phyloP scores from a whole-genome alignment of 352 stramenopile genomes.

The Phytophthora pinifolia region DNA sequence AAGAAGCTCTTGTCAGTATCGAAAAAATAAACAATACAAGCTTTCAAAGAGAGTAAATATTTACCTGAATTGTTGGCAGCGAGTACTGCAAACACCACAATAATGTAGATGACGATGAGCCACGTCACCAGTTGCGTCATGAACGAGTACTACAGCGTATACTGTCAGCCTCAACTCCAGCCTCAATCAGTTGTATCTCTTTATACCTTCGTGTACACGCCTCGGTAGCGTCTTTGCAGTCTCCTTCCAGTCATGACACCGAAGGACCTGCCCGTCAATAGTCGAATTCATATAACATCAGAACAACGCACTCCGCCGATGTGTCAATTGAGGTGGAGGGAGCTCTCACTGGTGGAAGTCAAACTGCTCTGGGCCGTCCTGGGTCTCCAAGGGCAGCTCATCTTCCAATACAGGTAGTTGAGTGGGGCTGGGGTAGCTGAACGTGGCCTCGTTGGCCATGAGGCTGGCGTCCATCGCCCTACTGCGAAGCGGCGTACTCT shows the following conservation, averaged over 20 bases:
- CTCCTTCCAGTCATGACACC: conserved; percentile 57
- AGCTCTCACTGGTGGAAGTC: conserved; percentile 35
- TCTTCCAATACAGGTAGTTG: conserved; percentile 17
- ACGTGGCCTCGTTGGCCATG: conserved; percentile 33
- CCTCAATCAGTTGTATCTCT: no score
- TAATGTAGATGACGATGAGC: conserved; percentile 54
- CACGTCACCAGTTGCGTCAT: conserved; percentile 51
- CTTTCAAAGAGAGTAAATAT: conserved; percentile 6
- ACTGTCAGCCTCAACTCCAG: no score
- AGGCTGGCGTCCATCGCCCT: conserved; percentile 31
- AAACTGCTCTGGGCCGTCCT: conserved; percentile 40
- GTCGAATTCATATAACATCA: conserved; percentile 4
- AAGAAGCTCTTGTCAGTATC: not conserved
- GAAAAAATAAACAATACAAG: conserved; percentile 3
- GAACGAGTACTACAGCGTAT: conserved; percentile 43
- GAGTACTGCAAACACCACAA: conserved; percentile 44
- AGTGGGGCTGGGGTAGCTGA: conserved; percentile 6
- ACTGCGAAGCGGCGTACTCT: conserved; percentile 24
- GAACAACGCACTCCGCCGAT: not conserved
- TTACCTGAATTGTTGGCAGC: conserved; percentile 31
- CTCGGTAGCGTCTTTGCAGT: conserved; percentile 52
- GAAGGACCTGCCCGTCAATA: conserved; percentile 39
- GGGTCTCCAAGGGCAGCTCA: conserved; percentile 13
- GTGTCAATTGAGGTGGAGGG: not conserved
- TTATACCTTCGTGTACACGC: conserved; percentile 53